Conservation (phyloP, 179 eudicot genomes). For the Beta corolliflora region DNA sequence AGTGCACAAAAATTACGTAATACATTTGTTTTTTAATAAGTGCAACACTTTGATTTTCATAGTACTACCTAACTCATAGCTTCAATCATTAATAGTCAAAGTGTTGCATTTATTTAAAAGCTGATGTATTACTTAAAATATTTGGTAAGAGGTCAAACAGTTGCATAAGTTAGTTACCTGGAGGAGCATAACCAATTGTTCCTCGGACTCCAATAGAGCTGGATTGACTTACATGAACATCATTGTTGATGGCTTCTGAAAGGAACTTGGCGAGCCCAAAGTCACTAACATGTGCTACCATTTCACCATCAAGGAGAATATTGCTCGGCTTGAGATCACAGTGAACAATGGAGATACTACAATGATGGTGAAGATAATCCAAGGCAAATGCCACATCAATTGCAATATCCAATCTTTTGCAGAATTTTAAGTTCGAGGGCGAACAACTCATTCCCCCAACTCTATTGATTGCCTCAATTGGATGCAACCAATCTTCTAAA, state of each 20-base stretch:
- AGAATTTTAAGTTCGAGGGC: constrained; percentile 8
- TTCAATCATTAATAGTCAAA: no score
- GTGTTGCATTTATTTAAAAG: no score
- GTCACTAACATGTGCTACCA: constrained; percentile 38
- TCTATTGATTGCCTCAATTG: neutral
- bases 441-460: neutral
- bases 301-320: constrained; percentile 31
- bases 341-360: constrained; percentile 24
- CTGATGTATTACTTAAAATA: neutral
- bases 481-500: constrained; percentile 37
- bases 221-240: constrained; percentile 1
- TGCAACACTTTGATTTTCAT: neutral
- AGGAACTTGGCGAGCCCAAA: constrained; percentile 38
- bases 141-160: neutral
- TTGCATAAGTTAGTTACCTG: constrained; percentile 24
- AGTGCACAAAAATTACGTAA: neutral
- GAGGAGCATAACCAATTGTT: constrained; percentile 39
- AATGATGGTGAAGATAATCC: constrained; percentile 34
- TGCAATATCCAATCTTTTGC: constrained; percentile 31
- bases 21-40: no score
- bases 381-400: constrained; percentile 31
- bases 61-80: no score
- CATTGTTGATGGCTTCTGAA: neutral
- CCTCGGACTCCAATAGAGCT: constrained; percentile 35
- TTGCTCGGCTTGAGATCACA: constrained; percentile 46